These are phyloP conservation scores for Neurospora sp. DNA, from an alignment of 495 filamentous ascomycete species.

Conservation along the genomic window DNA sequence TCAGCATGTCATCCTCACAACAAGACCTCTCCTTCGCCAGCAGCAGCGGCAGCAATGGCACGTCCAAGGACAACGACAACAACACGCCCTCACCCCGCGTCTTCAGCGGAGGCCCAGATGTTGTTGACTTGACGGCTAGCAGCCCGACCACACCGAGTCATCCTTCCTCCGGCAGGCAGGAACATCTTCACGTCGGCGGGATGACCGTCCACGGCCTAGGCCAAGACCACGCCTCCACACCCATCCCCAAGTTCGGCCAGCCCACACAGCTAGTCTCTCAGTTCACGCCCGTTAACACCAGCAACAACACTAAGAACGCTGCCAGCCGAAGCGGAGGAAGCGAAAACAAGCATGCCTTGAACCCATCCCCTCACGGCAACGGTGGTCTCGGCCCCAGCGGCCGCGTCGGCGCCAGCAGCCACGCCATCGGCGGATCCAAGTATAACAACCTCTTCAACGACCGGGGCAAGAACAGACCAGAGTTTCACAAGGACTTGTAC, in stretches of 20 bases:
- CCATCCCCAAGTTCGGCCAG: constrained; percentile 22
- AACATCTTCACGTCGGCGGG: not conserved
- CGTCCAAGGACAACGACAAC: constrained; percentile 11
- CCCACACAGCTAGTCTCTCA: constrained; percentile 17
- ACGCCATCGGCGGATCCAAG: constrained; percentile 2
- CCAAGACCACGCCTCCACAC: constrained; percentile 13
- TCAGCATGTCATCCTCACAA: not conserved
- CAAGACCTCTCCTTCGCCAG: not conserved
- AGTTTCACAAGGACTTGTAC: constrained; percentile 36
- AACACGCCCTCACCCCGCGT: constrained; percentile 8
- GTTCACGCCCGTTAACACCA: constrained; percentile 2
- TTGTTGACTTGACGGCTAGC: constrained; percentile 15
- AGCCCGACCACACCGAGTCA: constrained; percentile 8
- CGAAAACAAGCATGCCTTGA: not conserved
- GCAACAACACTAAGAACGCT: constrained; percentile 10
- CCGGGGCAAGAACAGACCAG: constrained; percentile 33
- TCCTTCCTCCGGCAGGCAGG: not conserved
- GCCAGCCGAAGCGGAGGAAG: not conserved
- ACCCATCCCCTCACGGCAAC: not conserved
- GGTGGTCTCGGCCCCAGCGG: not conserved
- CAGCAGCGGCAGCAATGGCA: not conserved
- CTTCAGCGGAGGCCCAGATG: not conserved
- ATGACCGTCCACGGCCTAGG: constrained; percentile 8
- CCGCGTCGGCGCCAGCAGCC: not conserved
- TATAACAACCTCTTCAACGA: constrained; percentile 24